Conservation (phyloP, 345 rosid species). For the Euphorbia pulcherrima region DNA sequence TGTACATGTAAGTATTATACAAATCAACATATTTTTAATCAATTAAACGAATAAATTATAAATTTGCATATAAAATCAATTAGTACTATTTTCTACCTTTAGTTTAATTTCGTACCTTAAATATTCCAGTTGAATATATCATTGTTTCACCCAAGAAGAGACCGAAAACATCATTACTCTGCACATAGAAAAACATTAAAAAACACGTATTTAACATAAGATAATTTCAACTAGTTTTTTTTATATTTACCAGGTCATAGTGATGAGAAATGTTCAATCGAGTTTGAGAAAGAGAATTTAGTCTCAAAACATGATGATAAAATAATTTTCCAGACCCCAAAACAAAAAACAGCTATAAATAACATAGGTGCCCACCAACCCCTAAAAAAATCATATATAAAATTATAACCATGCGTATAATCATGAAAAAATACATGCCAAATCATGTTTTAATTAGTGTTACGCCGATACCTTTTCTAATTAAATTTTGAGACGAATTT, state of each 20-base stretch:
- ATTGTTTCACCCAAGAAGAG: slow-evolving; percentile 74
- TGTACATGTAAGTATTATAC: no score
- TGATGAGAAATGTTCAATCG: slow-evolving; percentile 79
- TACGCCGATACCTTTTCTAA: slow-evolving; percentile 52
- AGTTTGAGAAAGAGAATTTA: slow-evolving; percentile 79
- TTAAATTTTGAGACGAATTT: slow-evolving; percentile 37
- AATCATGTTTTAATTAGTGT: no score
- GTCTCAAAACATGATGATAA: slow-evolving; percentile 63
- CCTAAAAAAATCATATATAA: slow-evolving; percentile 31
- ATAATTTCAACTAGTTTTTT: not conserved
- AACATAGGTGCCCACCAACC: slow-evolving; percentile 95
- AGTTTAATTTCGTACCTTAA: no score
- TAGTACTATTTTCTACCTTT: no score
- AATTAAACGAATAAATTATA: no score
- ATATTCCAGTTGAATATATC: no score
- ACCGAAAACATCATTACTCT: slow-evolving; percentile 80
- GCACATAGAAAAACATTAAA: slow-evolving; percentile 4
- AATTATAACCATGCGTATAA: no score
- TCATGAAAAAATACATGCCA: no score
- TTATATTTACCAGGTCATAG: slow-evolving; percentile 64
- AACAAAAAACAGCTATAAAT: slow-evolving; percentile 60
- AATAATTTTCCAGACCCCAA: slow-evolving; percentile 70
- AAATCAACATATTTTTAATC: no score
- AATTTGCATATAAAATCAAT: no score
- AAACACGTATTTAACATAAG: no score